Percentiles rank a stretch among this genome's conserved stretches.
These are phyloP conservation scores for Pythium dissimile DNA, from an alignment of 352 stramenopile genomes.

Conservation along the genomic window DNA sequence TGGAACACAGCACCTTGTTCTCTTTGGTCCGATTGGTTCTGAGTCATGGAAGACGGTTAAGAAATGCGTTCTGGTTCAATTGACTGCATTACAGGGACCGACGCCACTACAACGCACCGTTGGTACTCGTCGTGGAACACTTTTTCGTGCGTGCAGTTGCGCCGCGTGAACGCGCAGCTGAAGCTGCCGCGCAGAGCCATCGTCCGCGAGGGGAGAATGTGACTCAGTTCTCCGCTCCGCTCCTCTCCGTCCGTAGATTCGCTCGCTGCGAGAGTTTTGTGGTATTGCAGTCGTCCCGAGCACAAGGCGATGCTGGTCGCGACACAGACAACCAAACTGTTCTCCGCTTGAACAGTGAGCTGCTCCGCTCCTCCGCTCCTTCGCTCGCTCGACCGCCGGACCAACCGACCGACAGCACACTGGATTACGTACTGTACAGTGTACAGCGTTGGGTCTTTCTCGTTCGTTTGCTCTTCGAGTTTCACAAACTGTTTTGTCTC, in stretches of 20 bases:
- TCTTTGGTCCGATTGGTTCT: slow-evolving; percentile 18
- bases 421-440: no score
- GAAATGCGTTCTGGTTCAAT: background rate
- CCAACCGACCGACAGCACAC: no score
- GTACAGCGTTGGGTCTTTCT: no score
- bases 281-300: no score
- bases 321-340: no score
- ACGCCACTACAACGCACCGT: slow-evolving; percentile 1
- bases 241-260: no score
- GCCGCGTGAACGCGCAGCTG: slow-evolving; percentile 10
- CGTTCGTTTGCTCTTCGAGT: no score
- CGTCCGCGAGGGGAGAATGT: background rate
- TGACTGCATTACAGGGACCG: background rate
- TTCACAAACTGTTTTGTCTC: background rate
- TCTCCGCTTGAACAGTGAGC: no score
- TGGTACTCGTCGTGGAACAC: slow-evolving; percentile 14
- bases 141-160: slow-evolving; percentile 8
- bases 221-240: background rate
- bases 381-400: no score
- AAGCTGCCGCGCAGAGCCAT: slow-evolving; percentile 6
- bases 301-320: no score
- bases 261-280: no score
- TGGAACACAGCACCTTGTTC: slow-evolving; percentile 9
- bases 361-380: no score
- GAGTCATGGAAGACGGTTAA: background rate